Base-by-base conservation (phyloP, 352 stramenopile genomes). In the Peronosclerospora sorghi region DNA sequence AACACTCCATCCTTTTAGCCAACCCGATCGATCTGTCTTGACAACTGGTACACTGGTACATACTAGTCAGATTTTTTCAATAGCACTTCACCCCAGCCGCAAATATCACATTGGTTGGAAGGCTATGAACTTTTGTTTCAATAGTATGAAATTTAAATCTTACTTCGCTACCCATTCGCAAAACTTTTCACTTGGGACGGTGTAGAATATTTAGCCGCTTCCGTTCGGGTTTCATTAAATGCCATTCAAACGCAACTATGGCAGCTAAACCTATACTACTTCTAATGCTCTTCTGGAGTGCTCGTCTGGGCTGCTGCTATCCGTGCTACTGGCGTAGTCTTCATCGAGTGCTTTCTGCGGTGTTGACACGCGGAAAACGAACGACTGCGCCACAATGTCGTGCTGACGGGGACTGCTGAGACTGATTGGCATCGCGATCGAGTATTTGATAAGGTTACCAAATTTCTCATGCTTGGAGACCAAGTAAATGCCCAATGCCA, bases 391-490 rank as follows among this genome's bases (percentile, higher is more conserved):
- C 32, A 92, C 80, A 47, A 92, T 92, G 51, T 89, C 77, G 49
- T 89, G 74, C 52, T 92, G 76, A 8, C 76, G 74, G 13, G 77
- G 76, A 32, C 65, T 83, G 73, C 80, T 89, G 41, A 92, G 62
- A 30, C 71, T 87, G 56, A 92, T 84, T 20, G 80, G 80, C 80
- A 92, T 88, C 6, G 80, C 80, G 50, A 92, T 73, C 32, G 74
- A 84, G 62, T 92, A 92, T 65, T 92, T 92, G 62, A 92, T 68
- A 48, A 73, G 69, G 58, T 88, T 89, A 48, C 80, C 80, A 35
- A 89, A 89, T 58, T 92, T 92, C 57, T 92, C 65, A 53, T 92
- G 80, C 59, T 92, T 92, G 17, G 80, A 83, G 20, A 92, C 65
- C 3, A 92, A 61, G 46, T 59, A 82, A 40, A 92, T 89, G 18